phyloP scores from a whole-genome alignment of 345 rosid species.

The Anastatica hierochuntica region DNA sequence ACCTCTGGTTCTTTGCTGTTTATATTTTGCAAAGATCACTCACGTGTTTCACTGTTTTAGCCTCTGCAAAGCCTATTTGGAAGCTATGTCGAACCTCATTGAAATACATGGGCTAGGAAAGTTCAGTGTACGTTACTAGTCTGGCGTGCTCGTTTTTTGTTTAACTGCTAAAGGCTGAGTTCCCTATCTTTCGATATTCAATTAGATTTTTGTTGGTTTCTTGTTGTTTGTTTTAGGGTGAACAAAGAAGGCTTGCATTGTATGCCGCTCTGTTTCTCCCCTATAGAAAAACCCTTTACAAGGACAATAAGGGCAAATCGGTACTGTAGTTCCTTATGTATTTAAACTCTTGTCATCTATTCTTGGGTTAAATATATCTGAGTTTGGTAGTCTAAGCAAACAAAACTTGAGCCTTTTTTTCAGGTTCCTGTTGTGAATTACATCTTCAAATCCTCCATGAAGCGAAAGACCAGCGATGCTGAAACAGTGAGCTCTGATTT shows the following conservation, averaged over 20 bases:
- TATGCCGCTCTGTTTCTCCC: conserved; percentile 89
- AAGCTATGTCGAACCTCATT: conserved; percentile 56
- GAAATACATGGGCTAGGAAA: conserved; percentile 39
- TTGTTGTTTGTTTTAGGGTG: conserved; percentile 44
- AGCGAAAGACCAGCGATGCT: conserved; percentile 73
- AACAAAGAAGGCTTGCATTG: conserved; percentile 58
- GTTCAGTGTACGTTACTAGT: conserved; percentile 47
- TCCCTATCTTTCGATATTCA: background rate
- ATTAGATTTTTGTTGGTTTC: conserved; percentile 8
- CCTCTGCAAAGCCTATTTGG: conserved; percentile 54
- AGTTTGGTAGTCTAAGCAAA: background rate
- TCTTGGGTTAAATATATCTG: conserved; percentile 4
- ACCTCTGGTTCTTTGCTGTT: background rate
- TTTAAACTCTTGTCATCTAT: conserved; percentile 2
- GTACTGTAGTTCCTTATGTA: conserved; percentile 26
- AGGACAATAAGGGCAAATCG: conserved; percentile 60
- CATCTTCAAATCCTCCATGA: conserved; percentile 66
- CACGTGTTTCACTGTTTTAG: conserved; percentile 26
- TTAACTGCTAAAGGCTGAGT: background rate
- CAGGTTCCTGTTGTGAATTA: conserved; percentile 65
- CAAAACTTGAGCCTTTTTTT: background rate
- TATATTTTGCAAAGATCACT: conserved; percentile 8
- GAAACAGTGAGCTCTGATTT: conserved; percentile 45
- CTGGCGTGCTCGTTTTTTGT: background rate
- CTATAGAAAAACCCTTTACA: conserved; percentile 38